A percentile compares a stretch with the other conserved stretches of the same genome.
phyloP scores from a whole-genome alignment of 1,139 yeast species.

The Yarrowia galli region DNA sequence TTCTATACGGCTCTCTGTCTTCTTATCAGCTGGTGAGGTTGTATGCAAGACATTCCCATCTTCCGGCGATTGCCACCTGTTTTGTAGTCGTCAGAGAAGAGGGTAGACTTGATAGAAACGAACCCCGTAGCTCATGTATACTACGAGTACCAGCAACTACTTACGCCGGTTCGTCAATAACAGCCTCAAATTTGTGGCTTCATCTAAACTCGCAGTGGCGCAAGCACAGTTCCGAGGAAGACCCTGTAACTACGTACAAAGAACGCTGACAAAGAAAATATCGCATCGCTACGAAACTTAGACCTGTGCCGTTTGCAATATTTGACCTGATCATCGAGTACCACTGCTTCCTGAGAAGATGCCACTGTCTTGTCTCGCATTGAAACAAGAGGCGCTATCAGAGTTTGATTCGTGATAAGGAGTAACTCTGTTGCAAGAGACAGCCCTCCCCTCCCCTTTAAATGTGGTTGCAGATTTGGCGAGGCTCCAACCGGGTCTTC shows the following conservation, averaged over 20 bases:
- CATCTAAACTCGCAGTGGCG: no score
- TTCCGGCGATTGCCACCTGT: no score
- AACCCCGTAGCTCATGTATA: no score
- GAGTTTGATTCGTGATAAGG: slow-evolving; percentile 17
- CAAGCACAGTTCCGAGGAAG: slow-evolving; percentile 13
- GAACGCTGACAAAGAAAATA: background rate
- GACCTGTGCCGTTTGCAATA: background rate
- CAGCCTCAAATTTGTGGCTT: slow-evolving; percentile 4
- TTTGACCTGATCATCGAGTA: no score
- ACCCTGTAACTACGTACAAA: slow-evolving; percentile 4
- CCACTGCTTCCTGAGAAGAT: no score
- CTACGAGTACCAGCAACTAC: no score
- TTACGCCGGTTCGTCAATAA: no score
- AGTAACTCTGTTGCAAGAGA: slow-evolving; percentile 19
- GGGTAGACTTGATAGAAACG: no score
- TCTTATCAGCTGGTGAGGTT: background rate
- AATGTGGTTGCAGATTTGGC: background rate
- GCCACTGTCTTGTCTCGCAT: no score
- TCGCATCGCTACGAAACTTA: slow-evolving; percentile 4
- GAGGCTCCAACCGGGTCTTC: background rate
- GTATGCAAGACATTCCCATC: background rate
- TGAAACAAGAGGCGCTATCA: background rate
- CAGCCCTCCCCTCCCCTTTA: background rate
- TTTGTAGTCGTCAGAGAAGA: no score
- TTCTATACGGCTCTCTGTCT: background rate